Conservation (phyloP, 2,329 filamentous ascomycete species). For the Exophiala viscosa region DNA sequence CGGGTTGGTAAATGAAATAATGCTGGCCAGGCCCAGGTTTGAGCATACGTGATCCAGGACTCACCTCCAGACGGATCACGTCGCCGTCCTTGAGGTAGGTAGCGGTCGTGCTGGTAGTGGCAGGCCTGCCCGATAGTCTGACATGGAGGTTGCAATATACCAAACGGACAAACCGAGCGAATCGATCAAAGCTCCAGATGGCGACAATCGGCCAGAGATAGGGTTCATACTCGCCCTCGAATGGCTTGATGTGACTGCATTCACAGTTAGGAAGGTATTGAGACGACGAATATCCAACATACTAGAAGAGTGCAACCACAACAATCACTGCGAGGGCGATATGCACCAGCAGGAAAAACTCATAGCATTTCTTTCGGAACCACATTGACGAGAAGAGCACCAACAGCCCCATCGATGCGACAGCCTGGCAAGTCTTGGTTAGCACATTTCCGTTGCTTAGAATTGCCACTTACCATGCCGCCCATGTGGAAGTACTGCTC, state of each 20-base stretch:
- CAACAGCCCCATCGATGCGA: conserved; percentile 38
- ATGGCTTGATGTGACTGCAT: conserved; percentile 46
- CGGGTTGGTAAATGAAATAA: conserved; percentile 49
- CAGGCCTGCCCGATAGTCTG: conserved; percentile 28
- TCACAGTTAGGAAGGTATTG: not conserved
- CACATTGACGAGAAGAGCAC: conserved; percentile 44
- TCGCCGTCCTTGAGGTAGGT: conserved; percentile 44
- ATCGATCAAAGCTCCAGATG: conserved; percentile 48
- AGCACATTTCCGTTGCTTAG: not conserved
- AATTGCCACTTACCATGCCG: conserved; percentile 29
- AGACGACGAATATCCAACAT: conserved; percentile 14
- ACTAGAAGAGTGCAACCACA: conserved; percentile 48
- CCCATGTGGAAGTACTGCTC: conserved; percentile 41
- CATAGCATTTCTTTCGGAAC: conserved; percentile 43
- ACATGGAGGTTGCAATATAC: conserved; percentile 43
- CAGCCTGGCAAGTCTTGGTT: not conserved
- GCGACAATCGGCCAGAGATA: conserved; percentile 50
- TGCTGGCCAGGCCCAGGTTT: conserved; percentile 44
- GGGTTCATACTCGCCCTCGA: conserved; percentile 46
- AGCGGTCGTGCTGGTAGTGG: conserved; percentile 36
- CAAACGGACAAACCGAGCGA: conserved; percentile 40
- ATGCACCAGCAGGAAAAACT: conserved; percentile 40
- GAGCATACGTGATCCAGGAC: conserved; percentile 33
- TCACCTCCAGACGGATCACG: conserved; percentile 45
- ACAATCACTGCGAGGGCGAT: conserved; percentile 37